Conservation (phyloP, 2,329 filamentous ascomycete genomes). For the Aspergillus puulaauensis region DNA sequence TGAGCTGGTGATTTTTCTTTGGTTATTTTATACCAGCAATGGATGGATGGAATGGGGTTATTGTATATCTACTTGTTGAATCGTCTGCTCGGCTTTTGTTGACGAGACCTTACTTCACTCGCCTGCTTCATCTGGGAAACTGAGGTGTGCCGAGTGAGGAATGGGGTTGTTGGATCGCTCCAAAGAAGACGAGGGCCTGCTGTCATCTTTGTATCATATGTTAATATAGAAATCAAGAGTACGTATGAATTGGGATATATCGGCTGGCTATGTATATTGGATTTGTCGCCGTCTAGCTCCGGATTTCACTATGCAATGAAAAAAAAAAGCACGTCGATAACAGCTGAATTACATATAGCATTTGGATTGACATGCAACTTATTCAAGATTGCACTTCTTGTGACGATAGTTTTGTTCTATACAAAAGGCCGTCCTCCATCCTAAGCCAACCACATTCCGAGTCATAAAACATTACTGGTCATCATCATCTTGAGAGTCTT, state of each 20-base stretch:
- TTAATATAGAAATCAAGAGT: slow-evolving; percentile 10
- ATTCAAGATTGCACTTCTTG: not conserved
- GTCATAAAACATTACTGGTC: not conserved
- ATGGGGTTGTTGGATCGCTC: not conserved
- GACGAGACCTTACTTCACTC: not conserved
- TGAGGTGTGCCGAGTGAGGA: not conserved
- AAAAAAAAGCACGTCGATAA: not conserved
- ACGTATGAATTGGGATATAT: not conserved
- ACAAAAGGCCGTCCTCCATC: not conserved
- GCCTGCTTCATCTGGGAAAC: not conserved
- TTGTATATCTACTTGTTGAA: not conserved
- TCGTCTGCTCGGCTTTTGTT: slow-evolving; percentile 3
- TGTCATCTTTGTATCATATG: slow-evolving; percentile 16
- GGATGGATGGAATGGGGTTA: not conserved
- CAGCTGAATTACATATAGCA: not conserved
- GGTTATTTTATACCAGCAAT: not conserved
- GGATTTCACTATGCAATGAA: not conserved
- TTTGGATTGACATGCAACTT: not conserved
- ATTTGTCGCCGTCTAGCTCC: not conserved
- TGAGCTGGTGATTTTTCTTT: slow-evolving; percentile 50
- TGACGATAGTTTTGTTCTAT: not conserved
- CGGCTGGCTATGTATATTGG: not conserved
- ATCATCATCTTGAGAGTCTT: not conserved
- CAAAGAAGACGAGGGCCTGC: not conserved
- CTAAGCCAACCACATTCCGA: not conserved